phyloP scores from a whole-genome alignment of 2,329 filamentous ascomycete genomes.

The Fusarium drepaniforme region DNA sequence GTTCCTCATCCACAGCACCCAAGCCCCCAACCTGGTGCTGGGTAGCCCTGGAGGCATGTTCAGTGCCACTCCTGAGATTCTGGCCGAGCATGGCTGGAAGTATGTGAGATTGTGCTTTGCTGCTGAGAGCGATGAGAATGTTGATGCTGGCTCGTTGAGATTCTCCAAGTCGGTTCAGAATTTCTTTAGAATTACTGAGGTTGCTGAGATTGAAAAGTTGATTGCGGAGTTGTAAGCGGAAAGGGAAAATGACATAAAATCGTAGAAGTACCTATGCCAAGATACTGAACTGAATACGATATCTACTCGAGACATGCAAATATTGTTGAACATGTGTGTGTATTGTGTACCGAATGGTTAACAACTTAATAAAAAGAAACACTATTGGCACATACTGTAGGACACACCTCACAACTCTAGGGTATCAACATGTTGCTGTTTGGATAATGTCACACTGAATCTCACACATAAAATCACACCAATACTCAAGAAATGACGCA shows the following conservation, averaged over 20 bases:
- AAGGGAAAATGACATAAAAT: neutral
- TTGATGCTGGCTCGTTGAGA: constrained; percentile 71
- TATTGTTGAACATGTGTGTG: neutral
- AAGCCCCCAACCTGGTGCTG: constrained; percentile 76
- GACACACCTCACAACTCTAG: neutral
- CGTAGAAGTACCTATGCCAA: neutral
- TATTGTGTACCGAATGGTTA: neutral
- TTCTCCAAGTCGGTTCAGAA: constrained; percentile 76
- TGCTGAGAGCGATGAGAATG: constrained; percentile 78
- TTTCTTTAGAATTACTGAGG: constrained; percentile 83
- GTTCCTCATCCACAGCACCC: constrained; percentile 79
- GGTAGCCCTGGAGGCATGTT: constrained; percentile 81
- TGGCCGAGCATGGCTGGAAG: constrained; percentile 71
- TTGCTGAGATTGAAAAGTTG: constrained; percentile 74
- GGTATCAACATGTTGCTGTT: neutral
- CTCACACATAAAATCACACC: constrained; percentile 17
- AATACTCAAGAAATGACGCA: neutral
- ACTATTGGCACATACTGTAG: neutral
- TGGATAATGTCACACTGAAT: neutral
- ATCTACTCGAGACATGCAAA: neutral
- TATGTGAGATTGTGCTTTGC: constrained; percentile 88
- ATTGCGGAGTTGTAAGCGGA: constrained; percentile 50
- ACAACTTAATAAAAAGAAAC: neutral
- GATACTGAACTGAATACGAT: neutral
- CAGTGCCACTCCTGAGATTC: constrained; percentile 72